Base-by-base conservation (phyloP, 2,329 filamentous ascomycete species). In the Neonectria faginata region DNA sequence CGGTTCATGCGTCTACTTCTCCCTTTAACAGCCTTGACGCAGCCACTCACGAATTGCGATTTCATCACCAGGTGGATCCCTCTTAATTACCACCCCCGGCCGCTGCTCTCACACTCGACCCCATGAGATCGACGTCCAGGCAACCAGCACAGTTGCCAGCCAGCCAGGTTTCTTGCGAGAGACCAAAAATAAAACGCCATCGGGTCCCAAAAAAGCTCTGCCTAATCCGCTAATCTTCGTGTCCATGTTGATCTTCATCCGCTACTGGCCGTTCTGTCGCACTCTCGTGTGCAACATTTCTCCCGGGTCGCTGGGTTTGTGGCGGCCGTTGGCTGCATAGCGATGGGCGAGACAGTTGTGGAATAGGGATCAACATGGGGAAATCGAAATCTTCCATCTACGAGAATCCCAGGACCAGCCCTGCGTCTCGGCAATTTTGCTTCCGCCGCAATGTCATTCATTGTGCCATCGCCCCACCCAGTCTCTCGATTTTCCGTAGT, bases 211-310 rank as follows among this genome's bases (percentile, higher is more conserved):
- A 36, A 8, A 18, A 42, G 4, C 29, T 51, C 11, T 33, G 27
- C 10, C 8, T n/a, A 51, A 33, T 36, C 29, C 48, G 20, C 48
- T 33, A 18, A 36, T 20, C 48, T 51, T 51, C 48, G 12, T 18
- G 29, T 51, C 47, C 41, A 36, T 12, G 48, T 22, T 56, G 53
- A 47, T 56, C 53, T 47, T 47, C n/a, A 57, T 48, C 31, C 39
- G n/a, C 52, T n/a, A 18, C 22, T 8, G 22, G 25, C 36, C 25
- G 9, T 27, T 31, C 14, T 31, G n/a, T 14, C 33, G 10, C 22
- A 4, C 10, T 20, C 14, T 22, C 3, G 8, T 20, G 5, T 41
- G 22, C 45, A 8, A 25, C n/a, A 16, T 25, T 31, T 29, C 1
- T 20, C 36, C 36, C 20, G 11, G 14, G 22, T 4, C 25, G 14